Percentiles rank a stretch among this genome's conserved stretches.
Evolutionary conservation across 352 stramenopile species (phyloP).

Genomic region (Pilasporangium apinafurcum): DNA sequence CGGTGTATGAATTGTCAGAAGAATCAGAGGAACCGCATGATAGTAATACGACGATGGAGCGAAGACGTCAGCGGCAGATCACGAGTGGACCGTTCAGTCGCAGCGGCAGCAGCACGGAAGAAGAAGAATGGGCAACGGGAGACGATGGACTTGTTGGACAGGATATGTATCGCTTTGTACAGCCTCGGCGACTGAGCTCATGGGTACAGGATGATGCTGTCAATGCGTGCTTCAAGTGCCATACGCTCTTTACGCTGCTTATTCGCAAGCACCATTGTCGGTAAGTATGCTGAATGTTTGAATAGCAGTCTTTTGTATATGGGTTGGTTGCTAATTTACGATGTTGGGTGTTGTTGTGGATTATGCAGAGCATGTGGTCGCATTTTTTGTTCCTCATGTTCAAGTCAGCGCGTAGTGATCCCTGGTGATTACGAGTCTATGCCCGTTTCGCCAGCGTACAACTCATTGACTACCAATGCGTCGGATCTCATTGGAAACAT

Average conservation of each 20-base stretch:
- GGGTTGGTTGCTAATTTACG: neutral
- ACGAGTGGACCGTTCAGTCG: slow-evolving; percentile 9
- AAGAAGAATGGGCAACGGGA: slow-evolving; percentile 57
- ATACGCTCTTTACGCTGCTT: slow-evolving; percentile 72
- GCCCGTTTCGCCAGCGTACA: slow-evolving; percentile 51
- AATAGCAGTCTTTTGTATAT: neutral
- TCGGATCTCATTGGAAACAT: slow-evolving; percentile 78
- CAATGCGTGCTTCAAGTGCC: slow-evolving; percentile 83
- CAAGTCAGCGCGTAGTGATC: slow-evolving; percentile 79
- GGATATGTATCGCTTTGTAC: slow-evolving; percentile 82
- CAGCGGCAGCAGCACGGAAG: slow-evolving; percentile 29
- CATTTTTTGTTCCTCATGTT: slow-evolving; percentile 79
- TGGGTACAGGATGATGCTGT: slow-evolving; percentile 85
- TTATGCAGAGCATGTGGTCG: slow-evolving; percentile 52
- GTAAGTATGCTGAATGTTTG: slow-evolving; percentile 7
- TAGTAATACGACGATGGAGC: slow-evolving; percentile 6
- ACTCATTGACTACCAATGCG: slow-evolving; percentile 63
- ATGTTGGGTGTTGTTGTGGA: neutral
- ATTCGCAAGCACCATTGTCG: slow-evolving; percentile 81
- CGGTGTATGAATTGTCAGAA: slow-evolving; percentile 47
- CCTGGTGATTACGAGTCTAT: slow-evolving; percentile 73
- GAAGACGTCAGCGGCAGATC: slow-evolving; percentile 4
- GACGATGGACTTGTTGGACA: slow-evolving; percentile 37
- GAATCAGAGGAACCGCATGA: slow-evolving; percentile 14
- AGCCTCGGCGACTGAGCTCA: slow-evolving; percentile 66